Evolutionary conservation across 345 rosid species (phyloP).

Genomic region (Pistacia atlantica): DNA sequence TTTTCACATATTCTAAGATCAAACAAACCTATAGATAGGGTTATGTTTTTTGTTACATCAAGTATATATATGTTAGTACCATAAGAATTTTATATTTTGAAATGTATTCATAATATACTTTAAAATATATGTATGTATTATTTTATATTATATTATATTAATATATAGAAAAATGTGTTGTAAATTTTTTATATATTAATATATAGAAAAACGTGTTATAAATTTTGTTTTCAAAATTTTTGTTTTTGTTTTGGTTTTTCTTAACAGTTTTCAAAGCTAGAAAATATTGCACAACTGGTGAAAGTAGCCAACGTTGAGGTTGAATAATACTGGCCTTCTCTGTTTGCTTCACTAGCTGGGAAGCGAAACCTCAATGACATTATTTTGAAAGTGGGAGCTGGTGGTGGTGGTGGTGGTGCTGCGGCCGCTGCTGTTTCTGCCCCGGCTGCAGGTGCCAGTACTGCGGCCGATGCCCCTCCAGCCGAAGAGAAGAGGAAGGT

Average conservation of each 20-base stretch:
- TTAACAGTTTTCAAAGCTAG: conserved; percentile 45
- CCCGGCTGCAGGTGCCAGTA: conserved; percentile 50
- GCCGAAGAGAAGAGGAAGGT: conserved; percentile 84
- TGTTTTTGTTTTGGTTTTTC: neutral
- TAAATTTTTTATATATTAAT: too few relatives aligned
- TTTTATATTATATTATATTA: too few relatives aligned
- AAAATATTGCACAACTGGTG: conserved; percentile 64
- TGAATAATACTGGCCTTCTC: conserved; percentile 83
- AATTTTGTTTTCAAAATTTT: too few relatives aligned
- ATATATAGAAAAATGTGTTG: too few relatives aligned
- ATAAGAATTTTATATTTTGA: too few relatives aligned
- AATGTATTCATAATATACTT: too few relatives aligned
- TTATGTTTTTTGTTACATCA: too few relatives aligned
- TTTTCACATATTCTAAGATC: too few relatives aligned
- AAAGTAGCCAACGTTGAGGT: conserved; percentile 56
- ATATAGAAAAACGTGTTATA: too few relatives aligned
- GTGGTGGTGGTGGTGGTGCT: conserved; percentile 38
- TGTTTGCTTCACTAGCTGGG: conserved; percentile 80
- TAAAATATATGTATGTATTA: too few relatives aligned
- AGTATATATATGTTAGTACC: too few relatives aligned
- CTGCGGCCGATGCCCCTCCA: conserved; percentile 57
- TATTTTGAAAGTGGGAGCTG: conserved; percentile 72
- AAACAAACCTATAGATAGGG: too few relatives aligned
- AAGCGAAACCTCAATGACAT: conserved; percentile 68
- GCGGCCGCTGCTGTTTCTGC: conserved; percentile 41